phyloP scores from a whole-genome alignment of 345 rosid species.

The Boechera divaricarpa region DNA sequence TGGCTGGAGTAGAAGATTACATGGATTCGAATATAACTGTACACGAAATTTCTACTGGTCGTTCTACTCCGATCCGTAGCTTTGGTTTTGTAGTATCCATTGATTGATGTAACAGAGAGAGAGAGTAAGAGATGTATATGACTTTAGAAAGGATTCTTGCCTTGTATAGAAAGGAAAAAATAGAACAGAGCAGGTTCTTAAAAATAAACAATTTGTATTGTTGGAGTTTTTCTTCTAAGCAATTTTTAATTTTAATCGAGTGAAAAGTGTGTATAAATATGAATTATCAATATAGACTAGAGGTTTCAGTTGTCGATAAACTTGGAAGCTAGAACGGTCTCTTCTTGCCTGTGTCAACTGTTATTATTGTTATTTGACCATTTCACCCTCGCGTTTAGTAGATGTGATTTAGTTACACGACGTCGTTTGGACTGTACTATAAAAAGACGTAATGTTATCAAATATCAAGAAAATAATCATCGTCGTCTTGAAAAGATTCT shows the following conservation, averaged over 20 bases:
- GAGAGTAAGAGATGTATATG: constrained; percentile 1
- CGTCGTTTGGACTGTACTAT: not conserved
- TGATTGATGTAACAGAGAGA: constrained; percentile 6
- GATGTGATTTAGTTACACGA: not conserved
- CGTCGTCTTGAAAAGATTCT: constrained; percentile 3
- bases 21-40: not conserved
- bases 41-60: not conserved
- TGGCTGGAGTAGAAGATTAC: not conserved
- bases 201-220: too few relatives aligned
- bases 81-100: constrained; percentile 3
- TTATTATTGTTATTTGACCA: constrained; percentile 25
- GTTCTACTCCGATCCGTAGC: not conserved
- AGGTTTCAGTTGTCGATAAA: too few relatives aligned
- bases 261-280: too few relatives aligned
- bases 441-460: not conserved
- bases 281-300: too few relatives aligned
- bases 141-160: constrained; percentile 11
- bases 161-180: not conserved
- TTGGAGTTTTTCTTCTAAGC: too few relatives aligned
- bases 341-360: too few relatives aligned
- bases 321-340: too few relatives aligned
- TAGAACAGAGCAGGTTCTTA: not conserved
- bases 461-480: not conserved
- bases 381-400: too few relatives aligned
- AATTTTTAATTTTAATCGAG: too few relatives aligned